Percentiles rank a stretch among this genome's conserved stretches.
phyloP scores from a whole-genome alignment of 2,329 filamentous ascomycete genomes.

The Fusarium protoensiforme region DNA sequence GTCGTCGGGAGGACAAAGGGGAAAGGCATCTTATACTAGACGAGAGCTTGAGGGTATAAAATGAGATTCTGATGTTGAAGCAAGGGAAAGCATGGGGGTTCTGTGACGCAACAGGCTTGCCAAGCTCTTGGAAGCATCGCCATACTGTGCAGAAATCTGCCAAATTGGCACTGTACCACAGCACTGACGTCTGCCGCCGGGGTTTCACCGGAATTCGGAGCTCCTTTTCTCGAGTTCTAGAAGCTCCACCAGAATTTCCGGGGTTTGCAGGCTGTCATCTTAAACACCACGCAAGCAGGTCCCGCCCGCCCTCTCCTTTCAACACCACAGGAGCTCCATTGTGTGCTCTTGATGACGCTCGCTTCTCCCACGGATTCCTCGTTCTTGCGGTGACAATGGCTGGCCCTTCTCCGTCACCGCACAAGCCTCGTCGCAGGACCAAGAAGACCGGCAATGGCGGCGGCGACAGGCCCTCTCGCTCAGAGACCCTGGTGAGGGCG shows the following conservation, averaged over 20 bases:
- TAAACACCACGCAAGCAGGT: conserved; percentile 26
- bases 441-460: conserved; percentile 60
- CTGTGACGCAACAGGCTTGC: conserved; percentile 21
- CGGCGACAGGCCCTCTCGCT: conserved; percentile 47
- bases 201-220: conserved; percentile 40
- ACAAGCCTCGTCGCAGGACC: conserved; percentile 69
- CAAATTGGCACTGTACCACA: conserved; percentile 6
- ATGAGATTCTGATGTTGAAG: neutral
- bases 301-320: conserved; percentile 21
- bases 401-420: conserved; percentile 64
- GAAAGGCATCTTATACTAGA: conserved; percentile 78
- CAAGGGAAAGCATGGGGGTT: neutral
- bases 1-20: conserved; percentile 91
- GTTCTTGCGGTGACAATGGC: conserved; percentile 57
- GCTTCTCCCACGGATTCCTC: conserved; percentile 11
- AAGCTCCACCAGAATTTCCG: conserved; percentile 38
- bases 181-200: conserved; percentile 14
- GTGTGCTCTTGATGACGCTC: conserved; percentile 27
- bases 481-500: conserved; percentile 61
- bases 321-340: conserved; percentile 17
- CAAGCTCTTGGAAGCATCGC: conserved; percentile 40
- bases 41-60: neutral
- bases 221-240: conserved; percentile 28
- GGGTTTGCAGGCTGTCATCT: conserved; percentile 21
- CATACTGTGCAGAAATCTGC: conserved; percentile 25